Evolutionary conservation across 257 asterid species (phyloP).

Genomic region (Vinca minor): DNA sequence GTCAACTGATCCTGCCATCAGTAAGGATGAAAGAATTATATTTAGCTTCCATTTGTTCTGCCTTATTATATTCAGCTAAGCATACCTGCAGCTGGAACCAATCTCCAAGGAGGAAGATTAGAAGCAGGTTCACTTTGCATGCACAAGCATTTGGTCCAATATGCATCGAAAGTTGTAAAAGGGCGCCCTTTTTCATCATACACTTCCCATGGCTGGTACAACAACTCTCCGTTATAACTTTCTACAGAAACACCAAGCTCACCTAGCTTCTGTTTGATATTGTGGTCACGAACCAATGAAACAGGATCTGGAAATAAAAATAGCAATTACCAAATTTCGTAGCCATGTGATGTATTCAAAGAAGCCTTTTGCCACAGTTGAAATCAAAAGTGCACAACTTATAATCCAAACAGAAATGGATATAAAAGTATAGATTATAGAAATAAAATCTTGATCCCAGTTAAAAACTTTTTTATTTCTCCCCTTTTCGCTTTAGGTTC

Average conservation of each 20-base stretch:
- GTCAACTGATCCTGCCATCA: constrained; percentile 37
- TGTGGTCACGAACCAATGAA: constrained; percentile 89
- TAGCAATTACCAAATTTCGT: constrained; percentile 5
- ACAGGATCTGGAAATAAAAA: constrained; percentile 52
- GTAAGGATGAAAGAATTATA: background rate
- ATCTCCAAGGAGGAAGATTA: constrained; percentile 68
- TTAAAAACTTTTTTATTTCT: background rate
- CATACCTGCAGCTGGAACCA: constrained; percentile 51
- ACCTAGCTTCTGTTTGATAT: constrained; percentile 57
- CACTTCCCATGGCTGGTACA: constrained; percentile 90
- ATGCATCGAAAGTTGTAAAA: constrained; percentile 54
- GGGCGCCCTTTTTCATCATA: constrained; percentile 52
- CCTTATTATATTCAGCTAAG: background rate
- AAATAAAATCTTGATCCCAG: background rate
- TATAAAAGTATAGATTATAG: background rate
- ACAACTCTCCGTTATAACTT: constrained; percentile 62
- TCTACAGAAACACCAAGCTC: constrained; percentile 63
- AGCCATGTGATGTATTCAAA: background rate
- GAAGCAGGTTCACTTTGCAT: constrained; percentile 47
- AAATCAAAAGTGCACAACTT: background rate
- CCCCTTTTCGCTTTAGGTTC: background rate
- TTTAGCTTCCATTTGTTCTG: background rate
- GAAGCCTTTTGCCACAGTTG: background rate
- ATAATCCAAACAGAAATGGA: background rate
- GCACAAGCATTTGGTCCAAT: constrained; percentile 66